Evolutionary conservation across 495 filamentous ascomycete species (phyloP), one percentile per base, ranked within the genome.

Genomic region (Arthonia radiata): DNA sequence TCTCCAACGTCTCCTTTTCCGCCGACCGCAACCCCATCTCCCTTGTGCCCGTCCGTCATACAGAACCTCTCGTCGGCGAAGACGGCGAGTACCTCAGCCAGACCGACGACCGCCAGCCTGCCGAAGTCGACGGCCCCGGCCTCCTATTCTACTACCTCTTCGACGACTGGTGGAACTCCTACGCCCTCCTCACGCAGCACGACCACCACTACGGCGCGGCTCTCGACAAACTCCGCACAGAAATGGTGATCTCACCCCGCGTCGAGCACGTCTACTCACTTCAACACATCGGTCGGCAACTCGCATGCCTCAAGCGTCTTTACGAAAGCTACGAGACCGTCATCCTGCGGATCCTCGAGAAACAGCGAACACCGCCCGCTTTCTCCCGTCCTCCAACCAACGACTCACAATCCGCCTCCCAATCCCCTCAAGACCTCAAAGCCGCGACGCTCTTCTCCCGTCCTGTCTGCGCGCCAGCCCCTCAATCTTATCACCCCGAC

Each of bases 141-240:
- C 47, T 81, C 16, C 53, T 90, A 8, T 77, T 83, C 38, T 83
- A 78, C 42, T 86, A 82, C 40, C 56, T 90, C 4, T 89, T 86
- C 36, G 79, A 90, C 37, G 77, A 86, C 43, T 89, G 74, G 73
- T 56, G 66, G 23, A 67, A 67, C 4, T 70, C 59, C 32, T 76
- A 71, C 38, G 50, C 53, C 13, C 51, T 77, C 12, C 59, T 79
- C 21, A 53, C 63, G 9, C 54, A 58, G 21, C 49, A 58, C 18
- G 60, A 71, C 30, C 59, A 67, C 30, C 59, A 57, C 29, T 77
- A 74, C 34, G 61, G 58, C 5, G 47, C 50, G 4, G 42, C 57
- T 24, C 50, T 80, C 15, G 54, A 63, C 21, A 25, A 47, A 28
- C 35, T 81, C 40, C 51, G 69, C 23, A 18, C 37, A 29, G 37